Percentiles rank a stretch among this genome's conserved stretches.
Evolutionary conservation across 495 filamentous ascomycete species (phyloP).

Genomic region (Neurospora sp.): DNA sequence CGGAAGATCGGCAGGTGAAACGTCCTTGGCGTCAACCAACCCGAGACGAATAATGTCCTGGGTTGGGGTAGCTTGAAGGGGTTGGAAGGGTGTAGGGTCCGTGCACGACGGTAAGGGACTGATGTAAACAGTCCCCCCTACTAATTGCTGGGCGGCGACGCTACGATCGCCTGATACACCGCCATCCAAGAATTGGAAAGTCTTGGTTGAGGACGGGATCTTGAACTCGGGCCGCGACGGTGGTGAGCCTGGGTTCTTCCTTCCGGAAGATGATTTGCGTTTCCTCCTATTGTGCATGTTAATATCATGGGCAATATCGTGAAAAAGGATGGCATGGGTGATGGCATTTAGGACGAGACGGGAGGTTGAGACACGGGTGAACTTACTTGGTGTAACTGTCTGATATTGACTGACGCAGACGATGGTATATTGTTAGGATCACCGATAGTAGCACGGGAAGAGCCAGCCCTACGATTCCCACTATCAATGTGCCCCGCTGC

Average conservation of each 20-base stretch:
- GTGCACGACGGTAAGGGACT: neutral
- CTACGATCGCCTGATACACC: neutral
- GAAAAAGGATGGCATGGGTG: neutral
- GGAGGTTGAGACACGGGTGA: neutral
- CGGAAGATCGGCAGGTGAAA: neutral
- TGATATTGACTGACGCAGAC: neutral
- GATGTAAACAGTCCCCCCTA: neutral
- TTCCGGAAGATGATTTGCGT: neutral
- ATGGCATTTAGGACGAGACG: neutral
- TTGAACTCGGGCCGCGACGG: neutral
- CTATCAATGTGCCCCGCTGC: slow-evolving; percentile 11
- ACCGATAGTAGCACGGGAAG: slow-evolving; percentile 3
- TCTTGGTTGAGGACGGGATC: neutral
- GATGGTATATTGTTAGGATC: neutral
- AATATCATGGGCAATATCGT: neutral
- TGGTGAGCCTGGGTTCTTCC: neutral
- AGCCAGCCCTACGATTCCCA: slow-evolving; percentile 8
- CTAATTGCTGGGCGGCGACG: neutral
- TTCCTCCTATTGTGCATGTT: neutral
- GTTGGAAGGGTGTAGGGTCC: neutral
- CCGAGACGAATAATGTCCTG: neutral
- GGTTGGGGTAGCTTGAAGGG: neutral
- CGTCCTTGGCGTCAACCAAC: neutral
- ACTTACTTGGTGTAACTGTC: neutral
- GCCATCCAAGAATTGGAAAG: neutral